Evolutionary conservation across 2,329 filamentous ascomycete species (phyloP).

Genomic region (Ophiostoma ulmi): DNA sequence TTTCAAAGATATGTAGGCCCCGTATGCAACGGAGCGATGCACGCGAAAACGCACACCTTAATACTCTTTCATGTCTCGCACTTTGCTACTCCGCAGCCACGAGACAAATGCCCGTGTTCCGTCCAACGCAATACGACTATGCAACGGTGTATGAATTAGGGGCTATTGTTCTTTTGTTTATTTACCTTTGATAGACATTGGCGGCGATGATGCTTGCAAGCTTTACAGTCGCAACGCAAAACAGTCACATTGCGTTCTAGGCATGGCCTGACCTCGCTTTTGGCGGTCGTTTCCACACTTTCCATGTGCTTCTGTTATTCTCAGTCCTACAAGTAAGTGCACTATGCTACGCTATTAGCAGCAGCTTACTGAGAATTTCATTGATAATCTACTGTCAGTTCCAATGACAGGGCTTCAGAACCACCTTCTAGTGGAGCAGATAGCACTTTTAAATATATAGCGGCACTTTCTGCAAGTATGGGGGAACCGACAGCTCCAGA

Average conservation of each 20-base stretch:
- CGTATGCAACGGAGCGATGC: background rate
- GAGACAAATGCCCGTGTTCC: background rate
- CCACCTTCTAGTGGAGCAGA: slow-evolving; percentile 1
- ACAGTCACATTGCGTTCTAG: background rate
- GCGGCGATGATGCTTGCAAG: background rate
- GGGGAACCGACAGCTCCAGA: background rate
- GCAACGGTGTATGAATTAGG: background rate
- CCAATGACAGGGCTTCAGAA: background rate
- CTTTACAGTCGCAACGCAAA: background rate
- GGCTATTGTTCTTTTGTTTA: background rate
- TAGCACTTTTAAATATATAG: background rate
- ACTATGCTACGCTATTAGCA: background rate
- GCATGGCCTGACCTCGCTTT: background rate
- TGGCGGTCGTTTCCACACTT: background rate
- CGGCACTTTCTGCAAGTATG: slow-evolving; percentile 8
- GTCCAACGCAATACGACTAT: background rate
- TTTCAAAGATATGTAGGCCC: background rate
- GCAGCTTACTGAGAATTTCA: background rate
- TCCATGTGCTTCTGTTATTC: background rate
- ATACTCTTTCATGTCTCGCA: background rate
- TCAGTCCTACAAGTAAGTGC: background rate
- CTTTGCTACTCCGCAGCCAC: background rate
- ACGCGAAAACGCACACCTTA: background rate
- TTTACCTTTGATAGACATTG: background rate
- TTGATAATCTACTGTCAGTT: background rate